phyloP scores from a whole-genome alignment of 371 early-diverging fungal species.

The Umbelopsis sp. region DNA sequence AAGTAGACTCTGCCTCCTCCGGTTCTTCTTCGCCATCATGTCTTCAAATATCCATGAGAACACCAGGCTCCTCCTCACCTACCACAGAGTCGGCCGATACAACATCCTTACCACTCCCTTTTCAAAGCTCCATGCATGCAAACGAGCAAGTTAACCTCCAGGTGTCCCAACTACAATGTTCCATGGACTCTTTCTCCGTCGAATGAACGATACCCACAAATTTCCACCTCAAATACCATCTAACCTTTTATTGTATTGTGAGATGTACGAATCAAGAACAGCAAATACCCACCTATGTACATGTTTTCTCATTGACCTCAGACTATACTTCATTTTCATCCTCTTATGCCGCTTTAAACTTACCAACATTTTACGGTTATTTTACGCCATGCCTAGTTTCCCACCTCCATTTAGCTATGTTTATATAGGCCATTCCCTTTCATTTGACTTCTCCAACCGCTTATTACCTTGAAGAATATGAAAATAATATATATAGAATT shows the following conservation, averaged over 20 bases:
- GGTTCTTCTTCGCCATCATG: slow-evolving; percentile 10
- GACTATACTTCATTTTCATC: not conserved
- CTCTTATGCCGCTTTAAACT: not conserved
- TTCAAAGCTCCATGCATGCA: not conserved
- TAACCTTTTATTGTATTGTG: not conserved
- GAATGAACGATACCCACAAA: not conserved
- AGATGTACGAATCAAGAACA: not conserved
- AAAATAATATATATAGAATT: not conserved
- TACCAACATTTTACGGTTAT: not conserved
- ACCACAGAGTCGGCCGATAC: not conserved
- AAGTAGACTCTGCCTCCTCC: slow-evolving; percentile 18
- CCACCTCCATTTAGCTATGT: not conserved
- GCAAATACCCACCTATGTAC: not conserved
- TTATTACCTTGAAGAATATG: not conserved
- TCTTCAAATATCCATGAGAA: not conserved
- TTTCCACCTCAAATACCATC: not conserved
- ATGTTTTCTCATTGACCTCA: not conserved
- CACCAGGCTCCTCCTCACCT: not conserved
- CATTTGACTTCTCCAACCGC: slow-evolving; percentile 11
- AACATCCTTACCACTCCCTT: not conserved
- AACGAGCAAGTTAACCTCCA: not conserved
- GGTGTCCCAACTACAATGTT: slow-evolving; percentile 8
- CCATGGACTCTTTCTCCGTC: slow-evolving; percentile 1
- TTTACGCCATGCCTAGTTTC: not conserved
- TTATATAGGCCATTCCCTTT: not conserved